A percentile compares a stretch with the other conserved stretches of the same genome.
Conservation (phyloP, 2,329 filamentous ascomycete genomes). For the Aspergillus sp. region DNA sequence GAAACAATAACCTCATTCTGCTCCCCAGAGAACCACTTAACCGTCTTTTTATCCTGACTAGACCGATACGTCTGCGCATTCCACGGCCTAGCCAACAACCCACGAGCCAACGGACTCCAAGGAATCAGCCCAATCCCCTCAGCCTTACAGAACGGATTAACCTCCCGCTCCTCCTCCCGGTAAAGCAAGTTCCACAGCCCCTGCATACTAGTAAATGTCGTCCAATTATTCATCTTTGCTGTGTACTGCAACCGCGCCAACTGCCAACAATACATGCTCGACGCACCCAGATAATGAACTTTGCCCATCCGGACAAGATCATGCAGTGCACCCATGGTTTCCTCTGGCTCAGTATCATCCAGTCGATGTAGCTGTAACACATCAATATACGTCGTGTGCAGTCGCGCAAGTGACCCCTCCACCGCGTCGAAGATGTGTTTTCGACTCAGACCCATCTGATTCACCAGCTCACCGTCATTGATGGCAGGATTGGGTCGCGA, state of each 20-base stretch:
- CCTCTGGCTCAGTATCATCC: constrained; percentile 55
- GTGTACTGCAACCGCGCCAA: constrained; percentile 52
- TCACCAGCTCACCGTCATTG: constrained; percentile 32
- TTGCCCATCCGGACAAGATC: constrained; percentile 60
- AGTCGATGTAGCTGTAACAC: constrained; percentile 64
- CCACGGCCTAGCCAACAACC: constrained; percentile 32
- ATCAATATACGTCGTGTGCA: constrained; percentile 63
- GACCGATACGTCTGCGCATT: constrained; percentile 7
- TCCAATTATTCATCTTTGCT: constrained; percentile 59
- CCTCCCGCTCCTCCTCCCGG: constrained; percentile 29
- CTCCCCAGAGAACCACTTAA: neutral
- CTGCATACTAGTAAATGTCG: constrained; percentile 62
- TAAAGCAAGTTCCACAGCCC: constrained; percentile 24
- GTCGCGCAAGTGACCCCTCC: constrained; percentile 41
- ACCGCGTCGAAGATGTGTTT: constrained; percentile 46
- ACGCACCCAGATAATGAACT: constrained; percentile 55
- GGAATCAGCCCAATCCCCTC: constrained; percentile 24
- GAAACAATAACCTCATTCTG: constrained; percentile 17
- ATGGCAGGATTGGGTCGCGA: constrained; percentile 15
- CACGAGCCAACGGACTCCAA: constrained; percentile 33
- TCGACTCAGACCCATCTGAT: constrained; percentile 38
- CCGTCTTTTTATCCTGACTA: neutral
- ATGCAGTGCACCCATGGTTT: constrained; percentile 63
- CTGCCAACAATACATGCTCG: constrained; percentile 18
- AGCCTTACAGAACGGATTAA: constrained; percentile 25